Conservation (phyloP, 2,329 filamentous ascomycete genomes). For the Fusarium coffeatum region DNA sequence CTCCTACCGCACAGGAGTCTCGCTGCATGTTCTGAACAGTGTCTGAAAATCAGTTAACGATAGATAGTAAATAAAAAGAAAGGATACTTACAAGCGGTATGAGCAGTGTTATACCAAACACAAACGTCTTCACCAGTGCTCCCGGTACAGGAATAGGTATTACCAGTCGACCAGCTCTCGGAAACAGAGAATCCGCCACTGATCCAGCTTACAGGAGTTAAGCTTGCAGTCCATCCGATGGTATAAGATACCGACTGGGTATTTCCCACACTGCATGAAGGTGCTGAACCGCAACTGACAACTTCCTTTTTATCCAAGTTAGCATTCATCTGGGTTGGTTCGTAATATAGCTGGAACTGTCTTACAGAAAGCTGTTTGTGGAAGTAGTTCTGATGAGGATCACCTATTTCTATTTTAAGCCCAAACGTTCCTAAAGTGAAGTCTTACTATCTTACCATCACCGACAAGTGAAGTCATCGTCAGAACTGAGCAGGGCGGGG, state of each 20-base stretch:
- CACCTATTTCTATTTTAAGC: background rate
- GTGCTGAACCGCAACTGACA: background rate
- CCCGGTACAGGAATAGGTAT: background rate
- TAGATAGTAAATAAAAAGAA: background rate
- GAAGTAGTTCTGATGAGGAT: slow-evolving; percentile 10
- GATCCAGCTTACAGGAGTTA: background rate
- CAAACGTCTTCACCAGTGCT: background rate
- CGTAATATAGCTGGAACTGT: too few relatives aligned
- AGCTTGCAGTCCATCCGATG: background rate
- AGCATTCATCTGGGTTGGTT: background rate
- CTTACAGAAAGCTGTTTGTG: slow-evolving; percentile 4
- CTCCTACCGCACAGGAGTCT: too few relatives aligned
- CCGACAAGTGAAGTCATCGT: background rate
- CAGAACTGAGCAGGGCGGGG: background rate
- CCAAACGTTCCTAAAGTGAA: fast-evolving
- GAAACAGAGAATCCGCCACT: background rate
- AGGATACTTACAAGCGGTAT: background rate
- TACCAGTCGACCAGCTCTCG: slow-evolving; percentile 2
- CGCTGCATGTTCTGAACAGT: background rate
- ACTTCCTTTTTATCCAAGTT: background rate
- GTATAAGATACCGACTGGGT: background rate
- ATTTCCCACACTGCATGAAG: background rate
- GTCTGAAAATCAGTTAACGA: background rate
- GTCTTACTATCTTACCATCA: background rate
- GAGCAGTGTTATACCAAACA: slow-evolving; percentile 9